Evolutionary conservation across 768 basidiomycete species (phyloP).

Genomic region (Daedaleopsis sinensis): DNA sequence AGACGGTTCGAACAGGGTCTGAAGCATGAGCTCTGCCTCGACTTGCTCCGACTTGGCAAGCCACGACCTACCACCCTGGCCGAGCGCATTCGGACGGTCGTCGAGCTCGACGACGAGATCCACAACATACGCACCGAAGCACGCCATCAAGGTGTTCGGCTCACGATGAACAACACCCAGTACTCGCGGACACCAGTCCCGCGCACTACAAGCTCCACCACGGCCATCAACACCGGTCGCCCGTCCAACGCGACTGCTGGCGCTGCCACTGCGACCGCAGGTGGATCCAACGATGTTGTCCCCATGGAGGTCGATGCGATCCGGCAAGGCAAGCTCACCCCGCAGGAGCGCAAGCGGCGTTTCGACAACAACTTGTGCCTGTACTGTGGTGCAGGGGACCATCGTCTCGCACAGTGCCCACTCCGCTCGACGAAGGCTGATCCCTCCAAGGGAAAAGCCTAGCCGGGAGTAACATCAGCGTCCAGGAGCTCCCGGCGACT

Average conservation of each 20-base stretch:
- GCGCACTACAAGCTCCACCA: too few species aligned
- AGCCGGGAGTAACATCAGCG: slow-evolving; percentile 21
- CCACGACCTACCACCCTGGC: slow-evolving; percentile 6
- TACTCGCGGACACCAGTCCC: too few species aligned
- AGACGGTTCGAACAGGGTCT: slow-evolving; percentile 34
- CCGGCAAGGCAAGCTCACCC: slow-evolving; percentile 32
- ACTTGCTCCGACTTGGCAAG: slow-evolving; percentile 5
- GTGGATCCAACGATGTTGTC: slow-evolving; percentile 4
- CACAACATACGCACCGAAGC: slow-evolving; percentile 7
- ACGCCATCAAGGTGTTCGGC: not conserved
- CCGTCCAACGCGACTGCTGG: too few species aligned
- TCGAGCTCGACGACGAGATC: slow-evolving; percentile 15
- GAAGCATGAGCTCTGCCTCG: slow-evolving; percentile 32
- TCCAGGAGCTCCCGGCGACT: slow-evolving; percentile 25
- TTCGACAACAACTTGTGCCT: slow-evolving; percentile 34
- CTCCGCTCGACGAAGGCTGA: slow-evolving; percentile 16
- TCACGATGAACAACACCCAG: not conserved
- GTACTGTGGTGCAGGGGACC: slow-evolving; percentile 39
- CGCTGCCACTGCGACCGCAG: not conserved
- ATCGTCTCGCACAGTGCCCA: slow-evolving; percentile 33
- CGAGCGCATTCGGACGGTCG: slow-evolving; percentile 4
- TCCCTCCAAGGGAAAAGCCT: slow-evolving; percentile 27
- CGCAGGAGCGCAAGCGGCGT: slow-evolving; percentile 31
- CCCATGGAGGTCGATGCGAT: slow-evolving; percentile 25
- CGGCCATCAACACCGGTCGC: too few species aligned